Evolutionary conservation across 1,284 basidiomycete genomes (phyloP), one percentile per base, ranked within the genome.

Genomic region (Schizophyllum commune): DNA sequence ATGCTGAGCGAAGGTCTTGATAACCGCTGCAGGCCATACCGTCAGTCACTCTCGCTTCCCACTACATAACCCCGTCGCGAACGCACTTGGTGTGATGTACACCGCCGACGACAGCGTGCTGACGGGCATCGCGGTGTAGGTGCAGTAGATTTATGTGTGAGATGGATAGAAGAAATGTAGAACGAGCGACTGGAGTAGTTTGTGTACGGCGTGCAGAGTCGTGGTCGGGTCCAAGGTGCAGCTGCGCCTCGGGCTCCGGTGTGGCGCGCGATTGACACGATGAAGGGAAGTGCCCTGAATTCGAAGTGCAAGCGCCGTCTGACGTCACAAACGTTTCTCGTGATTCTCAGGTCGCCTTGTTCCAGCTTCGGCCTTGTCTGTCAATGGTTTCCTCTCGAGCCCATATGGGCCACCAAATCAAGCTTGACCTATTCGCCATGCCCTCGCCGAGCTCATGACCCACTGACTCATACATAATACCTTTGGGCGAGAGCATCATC

Each of bases 1-100:
- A 68, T 91, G 89, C 61, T 79, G 76, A 58, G 84, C 69, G 63
- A 91, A 80, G 0, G 88, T 90, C 69, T 84, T 71, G 51, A 77
- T 39, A 32, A 75, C 76, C 53, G 77, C 75, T 74, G 62, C 15
- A 4, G 17, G 13, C 11, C 34, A 21, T 8, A 17, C 3, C 11
- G 21, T 32, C 17, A 51, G 22, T 53, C 19, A 52, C 20, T 27
- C 39, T 47, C 39, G 39, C 13, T 27, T 27, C 27, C 13, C 39
- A 17, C 39, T 47, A n/a, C n/a, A n/a, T n/a, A 13, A 47, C 9
- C 39, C 13, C 39, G 39, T 47, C 39, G 39, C 39, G 53, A 15
- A 60, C 68, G 61, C 58, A 81, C 81, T 78, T 64, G 81, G 83
- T 2, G 81, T 76, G 57, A 84, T 83, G 68, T 83, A 77, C 0